phyloP scores from a whole-genome alignment of 768 basidiomycete species.

The Mrakia frigida region DNA sequence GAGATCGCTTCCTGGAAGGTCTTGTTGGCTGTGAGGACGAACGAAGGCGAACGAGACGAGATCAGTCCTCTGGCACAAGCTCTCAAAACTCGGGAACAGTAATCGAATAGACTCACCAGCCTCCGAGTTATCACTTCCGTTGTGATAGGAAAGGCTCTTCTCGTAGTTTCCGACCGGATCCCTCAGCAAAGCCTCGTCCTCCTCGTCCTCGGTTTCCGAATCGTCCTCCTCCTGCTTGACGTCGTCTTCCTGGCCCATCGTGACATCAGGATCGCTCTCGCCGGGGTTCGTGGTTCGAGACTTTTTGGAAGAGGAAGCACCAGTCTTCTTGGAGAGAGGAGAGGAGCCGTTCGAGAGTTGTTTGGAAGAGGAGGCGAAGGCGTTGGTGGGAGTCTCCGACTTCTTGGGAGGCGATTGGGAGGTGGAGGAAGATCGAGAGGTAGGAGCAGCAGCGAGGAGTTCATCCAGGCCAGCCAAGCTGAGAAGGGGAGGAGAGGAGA shows the following conservation, averaged over 20 bases:
- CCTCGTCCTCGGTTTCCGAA: constrained; percentile 46
- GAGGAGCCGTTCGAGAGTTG: constrained; percentile 27
- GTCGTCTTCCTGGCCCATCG: constrained; percentile 52
- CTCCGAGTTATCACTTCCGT: neutral
- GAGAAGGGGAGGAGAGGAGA: neutral
- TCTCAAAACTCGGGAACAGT: no score
- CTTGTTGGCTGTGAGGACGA: neutral
- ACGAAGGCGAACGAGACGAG: no score
- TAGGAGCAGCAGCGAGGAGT: neutral
- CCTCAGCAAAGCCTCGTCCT: constrained; percentile 33
- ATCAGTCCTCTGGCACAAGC: neutral
- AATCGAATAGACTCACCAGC: neutral
- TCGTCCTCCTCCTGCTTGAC: constrained; percentile 12
- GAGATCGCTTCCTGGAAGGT: neutral
- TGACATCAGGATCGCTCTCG: constrained; percentile 42
- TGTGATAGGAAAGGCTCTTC: neutral
- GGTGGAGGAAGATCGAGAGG: neutral
- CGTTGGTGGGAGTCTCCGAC: constrained; percentile 13
- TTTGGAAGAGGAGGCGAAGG: constrained; percentile 24
- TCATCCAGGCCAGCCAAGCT: neutral
- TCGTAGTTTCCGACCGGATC: constrained; percentile 11
- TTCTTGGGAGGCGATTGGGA: constrained; percentile 41
- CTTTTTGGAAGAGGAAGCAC: neutral
- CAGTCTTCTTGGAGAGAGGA: constrained; percentile 20
- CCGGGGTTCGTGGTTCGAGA: neutral